A percentile compares a stretch with the other conserved stretches of the same genome.
These are phyloP conservation scores for Grigorovia humatica DNA, from an alignment of 805 yeast genomes.

Conservation along the genomic window DNA sequence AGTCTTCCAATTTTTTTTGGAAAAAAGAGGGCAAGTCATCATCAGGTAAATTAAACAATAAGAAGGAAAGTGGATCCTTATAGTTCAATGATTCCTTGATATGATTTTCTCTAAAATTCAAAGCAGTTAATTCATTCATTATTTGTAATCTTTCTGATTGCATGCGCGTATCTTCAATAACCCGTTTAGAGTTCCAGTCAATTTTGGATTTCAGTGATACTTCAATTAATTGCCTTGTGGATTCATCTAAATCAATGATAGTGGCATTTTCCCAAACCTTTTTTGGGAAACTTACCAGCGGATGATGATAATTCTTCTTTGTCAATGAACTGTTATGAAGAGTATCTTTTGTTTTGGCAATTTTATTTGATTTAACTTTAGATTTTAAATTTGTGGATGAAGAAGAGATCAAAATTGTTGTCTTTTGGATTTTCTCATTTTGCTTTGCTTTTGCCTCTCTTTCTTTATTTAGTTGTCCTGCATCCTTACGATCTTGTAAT, in stretches of 20 bases:
- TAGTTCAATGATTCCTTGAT: conserved; percentile 62
- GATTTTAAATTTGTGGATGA: not conserved
- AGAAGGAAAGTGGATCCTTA: conserved; percentile 36
- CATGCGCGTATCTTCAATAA: conserved; percentile 3
- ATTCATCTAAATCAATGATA: conserved; percentile 55
- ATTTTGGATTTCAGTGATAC: conserved; percentile 46
- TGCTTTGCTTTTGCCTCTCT: conserved; percentile 35
- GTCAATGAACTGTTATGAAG: not conserved
- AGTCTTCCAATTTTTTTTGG: conserved; percentile 45
- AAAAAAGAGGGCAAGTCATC: conserved; percentile 76
- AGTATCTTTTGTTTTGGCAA: not conserved
- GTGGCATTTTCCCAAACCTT: conserved; percentile 67
- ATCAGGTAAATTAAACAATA: conserved; percentile 83
- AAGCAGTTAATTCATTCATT: conserved; percentile 26
- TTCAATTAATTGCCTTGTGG: conserved; percentile 55
- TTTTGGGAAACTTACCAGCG: conserved; percentile 28
- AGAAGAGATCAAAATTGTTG: conserved; percentile 35
- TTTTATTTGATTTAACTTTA: not conserved
- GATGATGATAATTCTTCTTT: conserved; percentile 4
- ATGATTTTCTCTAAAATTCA: conserved; percentile 67
- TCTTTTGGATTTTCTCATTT: conserved; percentile 40
- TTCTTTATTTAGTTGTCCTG: conserved; percentile 38
- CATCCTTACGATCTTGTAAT: conserved; percentile 43
- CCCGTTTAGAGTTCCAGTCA: conserved; percentile 35
- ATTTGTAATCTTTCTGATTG: conserved; percentile 15